phyloP scores from a whole-genome alignment of 768 basidiomycete species.

The Hydnomerulius pinastri region DNA sequence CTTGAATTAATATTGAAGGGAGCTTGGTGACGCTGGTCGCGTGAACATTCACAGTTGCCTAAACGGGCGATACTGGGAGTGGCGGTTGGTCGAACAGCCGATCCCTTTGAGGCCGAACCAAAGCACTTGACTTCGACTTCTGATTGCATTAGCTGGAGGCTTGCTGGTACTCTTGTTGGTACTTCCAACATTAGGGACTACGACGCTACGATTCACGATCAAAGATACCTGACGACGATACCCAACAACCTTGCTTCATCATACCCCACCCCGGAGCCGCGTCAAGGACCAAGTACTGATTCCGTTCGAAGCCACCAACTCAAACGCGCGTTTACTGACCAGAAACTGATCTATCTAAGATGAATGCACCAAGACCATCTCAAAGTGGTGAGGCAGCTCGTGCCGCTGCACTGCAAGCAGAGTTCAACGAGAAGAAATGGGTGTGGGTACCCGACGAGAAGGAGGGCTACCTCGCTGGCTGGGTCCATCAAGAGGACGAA shows the following conservation, averaged over 20 bases:
- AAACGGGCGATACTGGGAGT: constrained; percentile 10
- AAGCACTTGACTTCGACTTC: not conserved
- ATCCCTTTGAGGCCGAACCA: not conserved
- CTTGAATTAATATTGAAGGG: not conserved
- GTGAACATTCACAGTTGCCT: constrained; percentile 8
- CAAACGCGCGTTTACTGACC: constrained; percentile 13
- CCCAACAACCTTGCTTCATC: not conserved
- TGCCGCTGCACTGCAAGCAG: constrained; percentile 87
- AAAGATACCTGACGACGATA: constrained; percentile 3
- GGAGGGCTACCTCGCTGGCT: constrained; percentile 93
- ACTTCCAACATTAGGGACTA: not conserved
- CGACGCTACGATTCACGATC: constrained; percentile 7
- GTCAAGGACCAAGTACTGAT: not conserved
- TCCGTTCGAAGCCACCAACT: constrained; percentile 4
- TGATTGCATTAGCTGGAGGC: not conserved
- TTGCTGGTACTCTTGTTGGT: constrained; percentile 1
- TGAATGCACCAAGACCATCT: constrained; percentile 52
- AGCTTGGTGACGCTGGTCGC: not conserved
- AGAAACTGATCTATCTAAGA: constrained; percentile 23
- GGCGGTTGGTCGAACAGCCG: constrained; percentile 5
- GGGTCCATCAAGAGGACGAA: constrained; percentile 86
- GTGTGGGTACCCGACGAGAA: constrained; percentile 95
- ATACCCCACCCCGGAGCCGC: constrained; percentile 4
- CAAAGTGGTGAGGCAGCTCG: constrained; percentile 73
- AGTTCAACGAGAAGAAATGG: constrained; percentile 98